A percentile compares a stretch with the other conserved stretches of the same genome.
These are phyloP conservation scores for Eucalyptus globulus DNA, from an alignment of 345 rosid genomes.

Conservation along the genomic window DNA sequence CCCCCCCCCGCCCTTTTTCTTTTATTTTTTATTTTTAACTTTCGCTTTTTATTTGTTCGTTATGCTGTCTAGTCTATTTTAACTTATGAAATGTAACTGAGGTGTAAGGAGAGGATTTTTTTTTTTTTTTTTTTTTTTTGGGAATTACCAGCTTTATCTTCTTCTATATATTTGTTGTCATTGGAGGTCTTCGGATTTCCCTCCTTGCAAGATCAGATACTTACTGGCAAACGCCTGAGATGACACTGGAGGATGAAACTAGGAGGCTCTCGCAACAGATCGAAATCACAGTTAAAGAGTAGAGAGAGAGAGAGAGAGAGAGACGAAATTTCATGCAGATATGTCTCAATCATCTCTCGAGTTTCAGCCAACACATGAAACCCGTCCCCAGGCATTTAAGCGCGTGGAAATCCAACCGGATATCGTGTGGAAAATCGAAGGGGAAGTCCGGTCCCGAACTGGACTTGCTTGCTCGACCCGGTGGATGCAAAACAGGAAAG, in stretches of 20 bases:
- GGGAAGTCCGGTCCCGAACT: too few species aligned
- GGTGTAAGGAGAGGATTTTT: background rate
- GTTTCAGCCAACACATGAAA: too few species aligned
- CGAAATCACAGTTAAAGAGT: background rate
- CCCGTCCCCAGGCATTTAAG: too few species aligned
- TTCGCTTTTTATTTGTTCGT: background rate
- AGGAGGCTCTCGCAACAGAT: background rate
- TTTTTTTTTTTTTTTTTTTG: too few species aligned
- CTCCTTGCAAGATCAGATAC: background rate
- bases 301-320: too few species aligned
- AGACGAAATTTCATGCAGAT: too few species aligned
- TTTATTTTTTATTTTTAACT: too few species aligned
- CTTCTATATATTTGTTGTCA: background rate
- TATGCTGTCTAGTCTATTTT: background rate
- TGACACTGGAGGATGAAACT: background rate
- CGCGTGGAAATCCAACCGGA: too few species aligned
- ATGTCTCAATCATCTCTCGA: too few species aligned
- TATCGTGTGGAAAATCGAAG: too few species aligned
- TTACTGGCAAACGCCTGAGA: background rate
- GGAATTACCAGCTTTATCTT: background rate
- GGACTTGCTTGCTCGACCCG: too few species aligned
- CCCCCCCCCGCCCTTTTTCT: rapidly evolving
- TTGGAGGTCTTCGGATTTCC: background rate
- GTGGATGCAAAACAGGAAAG: too few species aligned
- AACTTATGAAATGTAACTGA: background rate